Conservation (phyloP, 768 basidiomycete genomes). For the Amanita rimosa region DNA sequence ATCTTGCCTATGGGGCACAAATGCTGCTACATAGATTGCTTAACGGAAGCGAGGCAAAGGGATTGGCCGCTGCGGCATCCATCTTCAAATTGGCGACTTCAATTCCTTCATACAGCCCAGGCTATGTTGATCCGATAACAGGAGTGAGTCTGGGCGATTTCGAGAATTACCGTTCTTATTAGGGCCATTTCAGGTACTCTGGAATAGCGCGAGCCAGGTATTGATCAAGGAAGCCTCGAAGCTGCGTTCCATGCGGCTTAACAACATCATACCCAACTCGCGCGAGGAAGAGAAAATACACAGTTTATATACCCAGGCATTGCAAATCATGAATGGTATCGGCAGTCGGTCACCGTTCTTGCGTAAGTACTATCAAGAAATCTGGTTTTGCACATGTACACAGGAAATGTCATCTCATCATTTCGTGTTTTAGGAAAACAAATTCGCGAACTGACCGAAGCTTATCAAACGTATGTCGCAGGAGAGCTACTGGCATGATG, state of each 20-base stretch:
- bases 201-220: conserved; percentile 2
- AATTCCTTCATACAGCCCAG: not conserved
- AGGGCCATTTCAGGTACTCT: not conserved
- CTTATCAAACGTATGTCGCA: conserved; percentile 1
- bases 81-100: conserved; percentile 4
- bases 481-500: conserved; percentile 1
- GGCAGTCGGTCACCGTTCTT: not conserved
- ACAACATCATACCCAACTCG: not conserved
- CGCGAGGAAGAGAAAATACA: conserved; percentile 5
- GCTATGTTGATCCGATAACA: conserved; percentile 1
- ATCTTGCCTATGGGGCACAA: not conserved
- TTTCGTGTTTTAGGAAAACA: not conserved
- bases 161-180: not conserved
- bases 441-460: conserved; percentile 3
- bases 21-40: conserved; percentile 4
- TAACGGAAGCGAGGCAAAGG: not conserved
- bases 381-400: not conserved
- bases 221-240: conserved; percentile 5
- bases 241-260: conserved; percentile 1
- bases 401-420: not conserved
- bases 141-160: not conserved
- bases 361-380: not conserved
- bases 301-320: not conserved
- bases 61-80: not conserved
- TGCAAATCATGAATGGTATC: not conserved